Base-by-base conservation (phyloP, 345 rosid species). In the Heritiera fomes region DNA sequence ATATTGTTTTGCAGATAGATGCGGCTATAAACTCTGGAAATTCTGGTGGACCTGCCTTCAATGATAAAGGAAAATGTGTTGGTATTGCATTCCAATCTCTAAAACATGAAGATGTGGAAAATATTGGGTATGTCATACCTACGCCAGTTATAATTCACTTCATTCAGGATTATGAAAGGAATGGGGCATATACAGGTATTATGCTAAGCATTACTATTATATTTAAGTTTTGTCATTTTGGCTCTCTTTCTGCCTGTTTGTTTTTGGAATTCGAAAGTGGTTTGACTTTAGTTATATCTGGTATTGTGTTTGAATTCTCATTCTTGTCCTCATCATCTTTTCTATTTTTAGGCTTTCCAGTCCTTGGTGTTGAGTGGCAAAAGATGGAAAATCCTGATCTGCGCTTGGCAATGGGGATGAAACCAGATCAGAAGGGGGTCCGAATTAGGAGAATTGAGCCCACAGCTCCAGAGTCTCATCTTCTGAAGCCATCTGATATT, bases 81-180 rank as follows among this genome's bases (percentile, higher is more conserved):
- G 98, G 98, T 34, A 93, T 95, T 86, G 98, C 98, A n/a, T 95
- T 95, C 87, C 98, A 95, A 83, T 95, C 98, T 8, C 87, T 93
- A 50, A 95, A 93, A 81, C 93, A 91, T 70, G 99, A 95, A 80
- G 98, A 95, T 90, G 97, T 81, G 30, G 99, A 95, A 83, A 95
- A 95, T 80, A 93, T 93, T 67, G 98, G 98, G 69, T 95, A 93
- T 81, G 94, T 95, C 79, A 95, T 95, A 47, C 99, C 99, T 17
- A 95, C 99, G 4, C 99, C 98, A 2, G 99, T 93, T 65, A 92
- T 95, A 75, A 84, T 71, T 78, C 98, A 95, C 79, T 95, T 95
- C 86, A 90, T 95, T 77, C 82, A 67, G 78, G 99, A 95, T 81
- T 93, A 95, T 77, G 98, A 95, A 82, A 93, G 85, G 89, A 93